Conservation (phyloP, 176 grass and related monocot genomes). For the Oryza brachyantha region DNA sequence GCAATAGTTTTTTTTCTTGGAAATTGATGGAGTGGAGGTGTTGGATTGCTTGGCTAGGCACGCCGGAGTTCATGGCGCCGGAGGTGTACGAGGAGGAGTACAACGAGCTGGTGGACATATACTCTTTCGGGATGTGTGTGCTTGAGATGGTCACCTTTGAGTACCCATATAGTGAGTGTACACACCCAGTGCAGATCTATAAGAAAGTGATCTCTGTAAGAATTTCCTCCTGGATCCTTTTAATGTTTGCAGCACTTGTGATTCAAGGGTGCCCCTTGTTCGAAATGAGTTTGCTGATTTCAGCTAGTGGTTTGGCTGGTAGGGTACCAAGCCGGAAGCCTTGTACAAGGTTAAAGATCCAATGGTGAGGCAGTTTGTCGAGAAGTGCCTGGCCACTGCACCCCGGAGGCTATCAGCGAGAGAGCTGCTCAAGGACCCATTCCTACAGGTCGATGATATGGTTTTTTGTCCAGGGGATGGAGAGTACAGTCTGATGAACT, state of each 20-base stretch:
- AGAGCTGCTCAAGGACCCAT: conserved; percentile 80
- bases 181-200: conserved; percentile 88
- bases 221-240: conserved; percentile 9
- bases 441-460: conserved; percentile 54
- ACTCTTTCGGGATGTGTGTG: conserved; percentile 97
- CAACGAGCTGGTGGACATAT: conserved; percentile 95
- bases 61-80: conserved; percentile 97
- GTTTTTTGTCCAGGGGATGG: conserved; percentile 24
- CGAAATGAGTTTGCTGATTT: conserved; percentile 32
- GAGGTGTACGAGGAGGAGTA: conserved; percentile 98
- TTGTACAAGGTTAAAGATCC: conserved; percentile 74
- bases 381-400: conserved; percentile 69
- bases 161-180: conserved; percentile 93
- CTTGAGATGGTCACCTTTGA: conserved; percentile 97
- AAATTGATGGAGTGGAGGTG: conserved; percentile 19
- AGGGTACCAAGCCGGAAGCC: conserved; percentile 87
- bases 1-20: not conserved
- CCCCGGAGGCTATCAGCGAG: conserved; percentile 58
- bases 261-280: not conserved
- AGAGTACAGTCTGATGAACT: conserved; percentile 24
- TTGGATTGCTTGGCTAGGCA: conserved; percentile 44
- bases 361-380: conserved; percentile 65
- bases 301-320: conserved; percentile 32
- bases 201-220: conserved; percentile 97
- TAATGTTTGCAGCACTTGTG: not conserved